Evolutionary conservation across 371 early-diverging fungal species (phyloP).

Genomic region (Mortierella sp.): DNA sequence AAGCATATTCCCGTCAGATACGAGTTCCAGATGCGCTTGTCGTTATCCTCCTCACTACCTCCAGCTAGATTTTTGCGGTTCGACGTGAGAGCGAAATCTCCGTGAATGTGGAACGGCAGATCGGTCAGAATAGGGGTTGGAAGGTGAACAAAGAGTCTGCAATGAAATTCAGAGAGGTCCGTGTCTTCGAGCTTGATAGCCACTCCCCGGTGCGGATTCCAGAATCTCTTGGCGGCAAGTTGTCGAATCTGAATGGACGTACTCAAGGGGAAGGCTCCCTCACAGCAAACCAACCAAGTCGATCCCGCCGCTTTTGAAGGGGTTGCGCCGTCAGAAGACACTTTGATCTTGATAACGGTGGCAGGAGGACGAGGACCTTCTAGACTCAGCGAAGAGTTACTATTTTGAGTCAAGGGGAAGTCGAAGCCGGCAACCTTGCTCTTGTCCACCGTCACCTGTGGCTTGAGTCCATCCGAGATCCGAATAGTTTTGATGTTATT

Average conservation of each 20-base stretch:
- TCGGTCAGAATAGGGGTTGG: slow-evolving; percentile 37
- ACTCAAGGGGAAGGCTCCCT: background rate
- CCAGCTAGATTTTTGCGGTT: slow-evolving; percentile 39
- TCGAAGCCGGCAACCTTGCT: too few species aligned
- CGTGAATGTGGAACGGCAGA: slow-evolving; percentile 55
- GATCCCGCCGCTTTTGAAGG: too few species aligned
- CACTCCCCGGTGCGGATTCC: slow-evolving; percentile 27
- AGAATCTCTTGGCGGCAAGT: background rate
- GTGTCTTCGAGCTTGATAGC: slow-evolving; percentile 8
- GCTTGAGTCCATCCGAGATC: slow-evolving; percentile 3
- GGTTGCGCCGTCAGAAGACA: too few species aligned
- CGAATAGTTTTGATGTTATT: slow-evolving; percentile 31
- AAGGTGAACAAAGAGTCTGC: slow-evolving; percentile 36
- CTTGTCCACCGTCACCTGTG: too few species aligned
- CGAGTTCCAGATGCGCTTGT: slow-evolving; percentile 17
- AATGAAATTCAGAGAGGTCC: too few species aligned
- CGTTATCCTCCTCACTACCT: slow-evolving; percentile 6
- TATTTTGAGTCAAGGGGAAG: too few species aligned
- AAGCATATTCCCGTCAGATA: slow-evolving; percentile 6
- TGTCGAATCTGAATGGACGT: background rate
- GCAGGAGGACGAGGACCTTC: too few species aligned
- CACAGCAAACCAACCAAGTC: too few species aligned
- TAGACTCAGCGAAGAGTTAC: too few species aligned
- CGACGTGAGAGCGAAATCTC: slow-evolving; percentile 45
- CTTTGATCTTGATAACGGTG: too few species aligned